Conservation (phyloP, 2,329 filamentous ascomycete genomes). For the Colletotrichum sp. region DNA sequence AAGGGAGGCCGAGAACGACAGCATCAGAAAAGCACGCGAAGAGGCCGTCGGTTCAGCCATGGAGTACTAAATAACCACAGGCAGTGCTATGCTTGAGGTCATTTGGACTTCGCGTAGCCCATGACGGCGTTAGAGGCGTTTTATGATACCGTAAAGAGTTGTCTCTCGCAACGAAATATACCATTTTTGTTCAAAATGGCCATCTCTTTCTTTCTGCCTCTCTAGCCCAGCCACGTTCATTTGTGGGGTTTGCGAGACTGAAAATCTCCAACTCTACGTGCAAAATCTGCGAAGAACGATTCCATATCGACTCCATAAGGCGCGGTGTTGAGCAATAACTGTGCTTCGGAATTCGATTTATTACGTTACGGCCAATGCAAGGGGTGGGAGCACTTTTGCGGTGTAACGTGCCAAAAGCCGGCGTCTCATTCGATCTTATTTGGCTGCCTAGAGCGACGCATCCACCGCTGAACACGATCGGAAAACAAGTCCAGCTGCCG, state of each 20-base stretch:
- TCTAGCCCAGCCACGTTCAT: not conserved
- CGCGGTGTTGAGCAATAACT: not conserved
- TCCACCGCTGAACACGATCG: not conserved
- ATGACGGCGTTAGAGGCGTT: constrained; percentile 4
- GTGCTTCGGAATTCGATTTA: not conserved
- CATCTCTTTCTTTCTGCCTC: not conserved
- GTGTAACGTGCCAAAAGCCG: not conserved
- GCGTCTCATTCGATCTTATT: not conserved
- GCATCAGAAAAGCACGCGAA: constrained; percentile 57
- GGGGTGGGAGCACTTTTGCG: not conserved
- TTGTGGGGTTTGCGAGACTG: not conserved
- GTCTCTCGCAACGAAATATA: not conserved
- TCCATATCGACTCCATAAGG: not conserved
- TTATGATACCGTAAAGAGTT: not conserved
- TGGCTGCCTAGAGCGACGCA: not conserved
- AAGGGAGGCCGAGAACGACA: constrained; percentile 62
- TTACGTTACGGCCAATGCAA: not conserved
- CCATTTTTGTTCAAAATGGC: not conserved
- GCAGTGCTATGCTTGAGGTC: not conserved
- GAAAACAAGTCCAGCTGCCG: not conserved
- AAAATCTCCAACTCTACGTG: not conserved
- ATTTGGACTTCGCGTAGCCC: not conserved
- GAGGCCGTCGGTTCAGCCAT: constrained; percentile 62
- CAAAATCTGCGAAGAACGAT: not conserved
- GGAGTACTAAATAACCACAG: constrained; percentile 46